Evolutionary conservation across 2,329 filamentous ascomycete genomes (phyloP).

Genomic region (Fusarium denticulatum): DNA sequence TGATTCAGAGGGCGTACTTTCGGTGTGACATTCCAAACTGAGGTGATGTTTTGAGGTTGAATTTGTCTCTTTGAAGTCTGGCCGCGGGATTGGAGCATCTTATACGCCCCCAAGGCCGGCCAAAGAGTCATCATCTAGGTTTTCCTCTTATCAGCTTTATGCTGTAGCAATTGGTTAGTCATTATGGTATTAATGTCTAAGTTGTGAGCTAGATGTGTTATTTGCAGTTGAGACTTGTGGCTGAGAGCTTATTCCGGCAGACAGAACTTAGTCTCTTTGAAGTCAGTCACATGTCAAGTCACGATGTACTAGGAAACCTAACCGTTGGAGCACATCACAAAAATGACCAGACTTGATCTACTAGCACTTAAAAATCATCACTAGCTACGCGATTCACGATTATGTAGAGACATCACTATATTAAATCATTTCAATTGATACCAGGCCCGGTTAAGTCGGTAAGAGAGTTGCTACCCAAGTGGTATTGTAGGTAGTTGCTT

Average conservation of each 20-base stretch:
- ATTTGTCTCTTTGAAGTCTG: not conserved
- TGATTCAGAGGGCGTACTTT: slow-evolving; percentile 1
- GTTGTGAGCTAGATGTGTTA: no score
- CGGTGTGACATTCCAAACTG: not conserved
- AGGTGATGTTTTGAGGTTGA: not conserved
- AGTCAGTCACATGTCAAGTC: slow-evolving; percentile 39
- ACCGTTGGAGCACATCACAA: not conserved
- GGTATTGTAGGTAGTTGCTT: not conserved
- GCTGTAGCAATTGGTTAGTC: no score
- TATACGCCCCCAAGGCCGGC: no score
- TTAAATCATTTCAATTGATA: not conserved
- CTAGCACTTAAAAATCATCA: not conserved
- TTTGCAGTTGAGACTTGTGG: no score
- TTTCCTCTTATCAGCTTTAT: no score
- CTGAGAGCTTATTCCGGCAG: no score
- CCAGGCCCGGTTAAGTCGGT: no score
- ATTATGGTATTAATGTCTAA: no score
- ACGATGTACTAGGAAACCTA: slow-evolving; percentile 18
- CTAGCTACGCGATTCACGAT: not conserved
- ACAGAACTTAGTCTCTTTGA: not conserved
- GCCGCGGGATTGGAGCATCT: no score
- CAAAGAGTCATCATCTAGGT: no score
- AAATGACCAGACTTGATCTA: not conserved
- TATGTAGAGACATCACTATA: not conserved
- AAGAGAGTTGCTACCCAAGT: not conserved